Base-by-base conservation (phyloP, 257 asterid genomes). In the Solanum ossicruentum region DNA sequence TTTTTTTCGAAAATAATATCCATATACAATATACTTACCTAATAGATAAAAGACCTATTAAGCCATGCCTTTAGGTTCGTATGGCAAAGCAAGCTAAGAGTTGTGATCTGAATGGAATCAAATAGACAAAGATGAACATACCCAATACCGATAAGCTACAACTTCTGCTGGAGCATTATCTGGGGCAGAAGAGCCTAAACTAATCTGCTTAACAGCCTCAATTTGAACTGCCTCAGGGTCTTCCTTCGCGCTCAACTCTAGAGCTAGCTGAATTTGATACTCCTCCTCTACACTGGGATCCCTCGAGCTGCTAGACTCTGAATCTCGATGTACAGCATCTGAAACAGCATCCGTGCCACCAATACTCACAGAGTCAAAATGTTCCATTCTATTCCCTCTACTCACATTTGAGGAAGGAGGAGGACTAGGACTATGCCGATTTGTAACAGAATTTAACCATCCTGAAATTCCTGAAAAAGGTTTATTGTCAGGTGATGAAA, bases 161-260 rank as follows among this genome's bases (percentile, higher is more conserved):
- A 95, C 94, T 89, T 95, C 98, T 45, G 99, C 99, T 1, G 95
- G 97, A 63, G 97, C 90, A 69, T 95, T 93, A 84, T 93, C 93
- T 8, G 93, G 91, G 13, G 90, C 90, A 85, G 92, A 91, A 71
- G 98, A 90, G 84, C 98, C 98, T 82, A 96, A 95, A 88, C 99
- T 96, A 84, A 96, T 96, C 91, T 95, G 98, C 88, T 96, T 96
- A 49, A 96, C 98, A 84, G 99, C 99, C 91, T 96, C 99, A 88
- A 95, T 96, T 88, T 96, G 99, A 84, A 93, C 98, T 47, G 99
- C 99, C 92, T 95, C 99, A 0, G 99, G 99, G 82, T 96, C 99
- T 90, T 96, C 99, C 88, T 92, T 93, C 43, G 99, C 98, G 87
- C 99, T 96, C 89, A 96, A 88, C 89, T 93, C 98, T 81, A 96